Evolutionary conservation across 176 grass and related monocot genomes (phyloP), one percentile per base, ranked within the genome.

Genomic region (Tillandsia leiboldiana): DNA sequence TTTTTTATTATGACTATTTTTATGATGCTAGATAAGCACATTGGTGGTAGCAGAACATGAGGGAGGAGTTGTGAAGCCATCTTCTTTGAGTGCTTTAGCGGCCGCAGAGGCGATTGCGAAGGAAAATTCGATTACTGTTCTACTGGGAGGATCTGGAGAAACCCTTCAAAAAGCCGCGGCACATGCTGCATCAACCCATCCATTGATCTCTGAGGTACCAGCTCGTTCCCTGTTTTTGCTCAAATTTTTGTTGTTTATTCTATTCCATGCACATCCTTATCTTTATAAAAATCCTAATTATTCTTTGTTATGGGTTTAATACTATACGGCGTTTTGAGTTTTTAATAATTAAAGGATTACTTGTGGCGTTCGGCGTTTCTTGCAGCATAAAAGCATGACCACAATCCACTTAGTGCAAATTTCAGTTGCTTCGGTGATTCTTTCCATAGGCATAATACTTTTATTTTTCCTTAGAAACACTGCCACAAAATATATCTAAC

Each of bases 121-220:
- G 63, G 84, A 87, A 8, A 90, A 90, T 54, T 90, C 68, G 11
- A 47, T 97, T 10, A 83, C 93, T 26, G 72, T 97, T 77, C 75
- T 97, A 15, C 63, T 97, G 56, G 93, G 76, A 14, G 89, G 93
- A 64, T 90, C 89, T 26, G 93, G 93, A 12, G 54, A 73, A 8
- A 5, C 48, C 8, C 82, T 92, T 59, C 81, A 82, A 49, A 92
- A 87, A 77, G 89, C 89, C 66, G 86, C 89, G 0, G 64, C 81
- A 48, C 93, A 97, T 53, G 93, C 86, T 17, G 83, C 93, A 2
- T 79, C 86, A n/a, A 87, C 81, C 75, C 93, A 97, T 82, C 86
- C 89, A 1, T 79, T 83, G 54, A 78, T 97, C 20, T 92, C 80
- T 26, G 84, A 97, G 93, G 93, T 92, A 80, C 14, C n/a, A 61